Evolutionary conservation across 345 rosid genomes (phyloP), one percentile per base, ranked within the genome.

Genomic region (Lepidium africanum): DNA sequence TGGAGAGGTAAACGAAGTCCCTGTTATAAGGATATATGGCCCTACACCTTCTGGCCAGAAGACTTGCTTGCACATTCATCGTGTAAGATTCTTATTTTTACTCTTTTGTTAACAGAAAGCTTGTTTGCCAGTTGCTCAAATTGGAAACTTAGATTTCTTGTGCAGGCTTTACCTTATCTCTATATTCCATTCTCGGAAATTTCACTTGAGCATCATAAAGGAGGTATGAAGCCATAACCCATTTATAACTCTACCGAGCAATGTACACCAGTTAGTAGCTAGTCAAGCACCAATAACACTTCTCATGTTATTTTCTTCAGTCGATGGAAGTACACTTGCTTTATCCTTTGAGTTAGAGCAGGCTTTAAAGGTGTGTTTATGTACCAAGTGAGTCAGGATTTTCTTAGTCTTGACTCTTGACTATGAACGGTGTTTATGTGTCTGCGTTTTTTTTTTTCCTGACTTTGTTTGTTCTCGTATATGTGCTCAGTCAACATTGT

Each of bases 21-120:
- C 98, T 8, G 86, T 90, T 19, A 79, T 93, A 43, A 83, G 98
- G 76, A 67, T 90, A 39, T 93, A 88, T 76, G 98, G 97, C 16
- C 86, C 98, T 10, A 93, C 97, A 17, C 96, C 96, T 33, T 82
- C 88, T 59, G 97, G 96, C 70, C 96, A 93, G 77, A 93, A 93
- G 82, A 84, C 96, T 60, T 93, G 98, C 78, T 78, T 93, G 81
- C 98, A 93, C 65, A 72, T 93, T 78, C 98, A 90, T 75, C 75
- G 84, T 60, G 98, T 93, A 77, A 75, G 80, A 38, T 63, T 52
- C 10, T 41, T 37, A 45, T 2, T 42, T 49, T 56, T 3, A 17
- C 15, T 54, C 19, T 55, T 33, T 47, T 23, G 23, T 69, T 51
- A 41, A 52, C 37, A 10, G 19, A 9, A 51, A 25, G 13, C 7